Conservation (phyloP, 164 flowering plant species). For the Magnolia kwangsiensis region DNA sequence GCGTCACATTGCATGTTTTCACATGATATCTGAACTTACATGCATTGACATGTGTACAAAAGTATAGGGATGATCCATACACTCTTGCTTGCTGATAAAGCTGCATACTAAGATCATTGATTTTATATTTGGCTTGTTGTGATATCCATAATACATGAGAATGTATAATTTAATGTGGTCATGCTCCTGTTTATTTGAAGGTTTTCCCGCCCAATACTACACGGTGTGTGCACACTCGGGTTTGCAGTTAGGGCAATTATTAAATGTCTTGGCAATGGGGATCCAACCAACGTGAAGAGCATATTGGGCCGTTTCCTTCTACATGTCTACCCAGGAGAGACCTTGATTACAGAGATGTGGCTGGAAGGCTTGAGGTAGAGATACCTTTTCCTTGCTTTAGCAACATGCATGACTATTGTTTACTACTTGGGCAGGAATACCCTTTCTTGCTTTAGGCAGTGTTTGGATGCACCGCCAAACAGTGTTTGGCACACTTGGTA, state of each 20-base stretch:
- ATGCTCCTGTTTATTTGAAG: conserved; percentile 28
- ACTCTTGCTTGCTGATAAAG: too few relatives aligned
- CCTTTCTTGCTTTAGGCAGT: background rate
- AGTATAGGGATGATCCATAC: too few relatives aligned
- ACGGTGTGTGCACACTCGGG: conserved; percentile 91
- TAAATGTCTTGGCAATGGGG: conserved; percentile 67
- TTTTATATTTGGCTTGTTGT: background rate
- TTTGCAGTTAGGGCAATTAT: conserved; percentile 86
- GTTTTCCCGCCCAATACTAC: conserved; percentile 88
- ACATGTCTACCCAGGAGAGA: conserved; percentile 93
- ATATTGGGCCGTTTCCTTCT: conserved; percentile 75
- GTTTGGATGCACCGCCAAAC: background rate
- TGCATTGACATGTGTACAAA: too few relatives aligned
- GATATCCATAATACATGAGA: background rate
- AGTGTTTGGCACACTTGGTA: background rate
- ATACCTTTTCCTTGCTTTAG: background rate
- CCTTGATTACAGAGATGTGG: conserved; percentile 94
- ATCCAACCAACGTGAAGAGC: conserved; percentile 52
- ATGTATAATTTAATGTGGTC: background rate
- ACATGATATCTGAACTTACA: too few relatives aligned
- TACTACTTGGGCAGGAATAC: background rate
- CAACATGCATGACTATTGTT: background rate
- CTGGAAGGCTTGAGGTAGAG: conserved; percentile 62
- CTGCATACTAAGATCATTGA: background rate
- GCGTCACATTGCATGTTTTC: too few relatives aligned